These are phyloP conservation scores for Endothia cerciana DNA, from an alignment of 2,329 filamentous ascomycete genomes.

Conservation along the genomic window DNA sequence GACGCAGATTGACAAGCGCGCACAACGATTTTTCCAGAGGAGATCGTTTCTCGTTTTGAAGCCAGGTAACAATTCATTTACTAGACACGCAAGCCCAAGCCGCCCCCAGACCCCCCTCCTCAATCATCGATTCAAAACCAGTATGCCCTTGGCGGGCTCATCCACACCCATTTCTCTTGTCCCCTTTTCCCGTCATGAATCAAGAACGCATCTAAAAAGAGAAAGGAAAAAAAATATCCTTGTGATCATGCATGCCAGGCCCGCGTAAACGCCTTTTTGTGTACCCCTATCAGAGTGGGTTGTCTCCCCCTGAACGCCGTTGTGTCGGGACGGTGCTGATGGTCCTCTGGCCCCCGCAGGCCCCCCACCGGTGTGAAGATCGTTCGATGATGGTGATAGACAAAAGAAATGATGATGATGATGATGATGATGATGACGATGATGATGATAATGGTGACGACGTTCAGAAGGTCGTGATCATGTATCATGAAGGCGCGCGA, in stretches of 20 bases:
- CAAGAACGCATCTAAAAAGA: constrained; percentile 4
- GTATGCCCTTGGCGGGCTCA: not conserved
- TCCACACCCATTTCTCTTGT: not conserved
- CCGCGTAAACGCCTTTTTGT: not conserved
- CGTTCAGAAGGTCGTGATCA: no score
- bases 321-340: not conserved
- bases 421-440: not conserved
- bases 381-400: constrained; percentile 14
- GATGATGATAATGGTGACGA: no score
- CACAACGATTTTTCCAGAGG: not conserved
- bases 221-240: no score
- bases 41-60: constrained; percentile 4
- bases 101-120: not conserved
- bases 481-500: not conserved
- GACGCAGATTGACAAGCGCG: not conserved
- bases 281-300: not conserved
- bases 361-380: not conserved
- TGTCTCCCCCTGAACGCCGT: not conserved
- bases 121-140: not conserved
- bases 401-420: constrained; percentile 12
- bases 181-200: not conserved
- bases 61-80: constrained; percentile 11
- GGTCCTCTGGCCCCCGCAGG: constrained; percentile 2
- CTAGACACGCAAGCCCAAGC: constrained; percentile 10
- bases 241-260: not conserved